Base-by-base conservation (phyloP, 768 basidiomycete genomes). In the Kwoniella heveanensis region DNA sequence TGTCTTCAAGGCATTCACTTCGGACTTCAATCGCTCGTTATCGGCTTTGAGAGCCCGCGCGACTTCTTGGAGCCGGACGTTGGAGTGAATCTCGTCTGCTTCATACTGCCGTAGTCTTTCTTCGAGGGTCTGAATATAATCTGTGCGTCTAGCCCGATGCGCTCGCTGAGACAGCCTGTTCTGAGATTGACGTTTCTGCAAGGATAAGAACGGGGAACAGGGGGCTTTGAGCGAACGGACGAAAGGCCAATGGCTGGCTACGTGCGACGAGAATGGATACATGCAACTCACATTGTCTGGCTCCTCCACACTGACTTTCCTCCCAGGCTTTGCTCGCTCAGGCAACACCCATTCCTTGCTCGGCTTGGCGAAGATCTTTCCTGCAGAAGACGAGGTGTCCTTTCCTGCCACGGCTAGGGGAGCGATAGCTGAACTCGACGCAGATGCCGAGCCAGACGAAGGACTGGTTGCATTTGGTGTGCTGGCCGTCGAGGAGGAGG, bases 281-380 rank as follows among this genome's bases (percentile, higher is more conserved):
- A 26, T 25, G 25, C 32, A n/a, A 71, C 74, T 68, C 70, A 76
- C 74, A 46, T 70, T 68, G 48, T 76, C 74, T 10, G 72, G 74
- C 52, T 76, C 72, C 44, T 73, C 74, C 17, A 52, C 63, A 13
- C 64, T 63, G 50, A 73, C 70, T 51, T 79, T 79, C 30, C 78
- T 59, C 17, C 78, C 78, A 1, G 78, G 78, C 57, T 79, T 79
- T 0, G 78, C 77, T 6, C 78, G 61, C 52, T 79, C 74, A 25
- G 78, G 78, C n/a, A 79, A 46, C 1, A 79, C 77, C 78, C 78
- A 79, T 60, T 79, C 76, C 30, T 77, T 78, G 29, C 67, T 75
- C 8, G 78, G 76, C 50, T 74, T 76, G 1, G 77, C 78, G 63
- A 78, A 79, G 12, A 79, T 68, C 49, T 70, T 73, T 2, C 78